Evolutionary conservation across 148 eudicot species (phyloP).

Genomic region (Nepenthes gracilis): DNA sequence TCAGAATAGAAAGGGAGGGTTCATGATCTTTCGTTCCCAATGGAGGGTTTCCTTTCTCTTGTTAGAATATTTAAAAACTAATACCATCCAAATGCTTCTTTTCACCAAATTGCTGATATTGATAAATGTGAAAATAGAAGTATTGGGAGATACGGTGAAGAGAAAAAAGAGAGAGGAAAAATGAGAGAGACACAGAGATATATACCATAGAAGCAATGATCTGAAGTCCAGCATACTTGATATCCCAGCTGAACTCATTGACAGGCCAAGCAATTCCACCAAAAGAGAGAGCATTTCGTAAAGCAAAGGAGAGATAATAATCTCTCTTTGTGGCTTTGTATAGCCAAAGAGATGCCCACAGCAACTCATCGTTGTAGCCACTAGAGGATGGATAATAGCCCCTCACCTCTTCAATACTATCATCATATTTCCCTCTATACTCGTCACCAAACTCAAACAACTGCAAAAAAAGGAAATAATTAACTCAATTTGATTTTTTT

Average conservation of each 20-base stretch:
- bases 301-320: constrained; percentile 34
- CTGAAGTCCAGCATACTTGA: constrained; percentile 36
- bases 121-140: too few relatives aligned
- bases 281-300: constrained; percentile 34
- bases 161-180: neutral
- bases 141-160: too few relatives aligned
- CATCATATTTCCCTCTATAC: constrained; percentile 69
- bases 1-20: too few relatives aligned
- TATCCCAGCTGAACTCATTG: constrained; percentile 51
- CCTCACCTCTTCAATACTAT: constrained; percentile 37
- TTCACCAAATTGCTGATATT: too few relatives aligned
- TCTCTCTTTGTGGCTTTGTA: constrained; percentile 55
- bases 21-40: too few relatives aligned
- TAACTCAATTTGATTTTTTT: too few relatives aligned
- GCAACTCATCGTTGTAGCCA: constrained; percentile 70
- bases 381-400: constrained; percentile 62
- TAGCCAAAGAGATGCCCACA: constrained; percentile 83
- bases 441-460: constrained; percentile 76
- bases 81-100: too few relatives aligned
- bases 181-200: neutral
- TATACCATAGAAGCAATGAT: constrained; percentile 20
- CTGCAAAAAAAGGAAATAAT: constrained; percentile 16
- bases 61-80: too few relatives aligned
- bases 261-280: constrained; percentile 67
- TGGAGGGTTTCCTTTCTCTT: too few relatives aligned